Percentiles rank a stretch among this genome's conserved stretches.
Conservation (phyloP, 2,329 filamentous ascomycete genomes). For the Sclerotinia trifoliorum region DNA sequence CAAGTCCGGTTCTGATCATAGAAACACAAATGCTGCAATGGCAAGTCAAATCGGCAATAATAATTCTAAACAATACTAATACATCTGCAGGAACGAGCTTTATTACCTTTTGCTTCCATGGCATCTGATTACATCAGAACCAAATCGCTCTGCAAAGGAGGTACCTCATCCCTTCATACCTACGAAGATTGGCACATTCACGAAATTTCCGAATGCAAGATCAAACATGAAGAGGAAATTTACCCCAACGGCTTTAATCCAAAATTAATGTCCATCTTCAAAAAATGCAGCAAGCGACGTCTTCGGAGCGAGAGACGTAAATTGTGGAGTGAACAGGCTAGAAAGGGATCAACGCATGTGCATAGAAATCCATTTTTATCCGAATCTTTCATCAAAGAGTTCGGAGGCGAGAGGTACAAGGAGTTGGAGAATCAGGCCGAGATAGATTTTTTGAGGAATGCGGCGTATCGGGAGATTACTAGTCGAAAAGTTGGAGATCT, state of each 20-base stretch:
- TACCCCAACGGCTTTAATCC: not conserved
- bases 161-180: slow-evolving; percentile 6
- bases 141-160: not conserved
- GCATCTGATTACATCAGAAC: not conserved
- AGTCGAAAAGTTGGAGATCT: not conserved
- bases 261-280: not conserved
- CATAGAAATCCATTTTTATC: not conserved
- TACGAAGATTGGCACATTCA: not conserved
- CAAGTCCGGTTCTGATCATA: not conserved
- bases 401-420: not conserved
- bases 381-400: not conserved
- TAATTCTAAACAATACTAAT: not conserved
- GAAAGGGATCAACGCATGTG: not conserved
- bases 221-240: slow-evolving; percentile 2
- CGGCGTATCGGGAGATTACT: not conserved
- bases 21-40: not conserved
- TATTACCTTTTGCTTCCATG: not conserved
- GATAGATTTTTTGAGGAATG: not conserved
- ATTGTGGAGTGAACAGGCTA: too few relatives aligned
- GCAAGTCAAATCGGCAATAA: not conserved
- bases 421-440: not conserved
- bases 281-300: not conserved
- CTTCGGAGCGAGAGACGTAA: not conserved
- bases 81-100: not conserved
- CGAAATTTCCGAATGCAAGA: not conserved